phyloP scores from a whole-genome alignment of 1,284 basidiomycete species.

The Cutaneotrichosporon sp. region DNA sequence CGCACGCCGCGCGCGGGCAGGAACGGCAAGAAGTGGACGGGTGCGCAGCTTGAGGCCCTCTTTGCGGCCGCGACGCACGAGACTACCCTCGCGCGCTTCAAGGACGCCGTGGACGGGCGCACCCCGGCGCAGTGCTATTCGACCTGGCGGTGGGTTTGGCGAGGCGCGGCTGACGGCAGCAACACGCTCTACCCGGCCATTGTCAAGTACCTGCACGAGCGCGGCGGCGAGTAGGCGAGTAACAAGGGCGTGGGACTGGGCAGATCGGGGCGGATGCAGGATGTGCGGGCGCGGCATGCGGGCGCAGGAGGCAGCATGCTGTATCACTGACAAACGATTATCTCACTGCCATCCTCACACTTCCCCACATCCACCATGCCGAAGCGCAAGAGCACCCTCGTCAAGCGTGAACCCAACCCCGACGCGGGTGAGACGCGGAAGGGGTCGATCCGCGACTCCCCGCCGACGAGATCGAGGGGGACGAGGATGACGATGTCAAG shows the following conservation, averaged over 20 bases:
- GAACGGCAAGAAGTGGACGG: constrained; percentile 2
- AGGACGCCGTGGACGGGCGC: background rate
- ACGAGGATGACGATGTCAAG: background rate
- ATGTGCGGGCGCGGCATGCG: too few species aligned
- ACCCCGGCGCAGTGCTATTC: background rate
- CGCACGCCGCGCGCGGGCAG: background rate
- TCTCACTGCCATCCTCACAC: too few species aligned
- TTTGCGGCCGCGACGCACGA: background rate
- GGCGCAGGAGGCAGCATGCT: too few species aligned
- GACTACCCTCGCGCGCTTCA: background rate
- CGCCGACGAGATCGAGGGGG: background rate
- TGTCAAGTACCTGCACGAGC: background rate
- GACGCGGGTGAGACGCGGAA: background rate
- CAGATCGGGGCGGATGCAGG: too few species aligned
- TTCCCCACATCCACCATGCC: too few species aligned
- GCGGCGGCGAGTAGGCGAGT: background rate
- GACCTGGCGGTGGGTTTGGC: background rate
- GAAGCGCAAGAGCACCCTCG: too few species aligned
- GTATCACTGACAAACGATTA: too few species aligned
- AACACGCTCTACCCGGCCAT: background rate
- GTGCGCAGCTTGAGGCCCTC: background rate
- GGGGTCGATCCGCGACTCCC: too few species aligned
- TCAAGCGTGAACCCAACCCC: too few species aligned
- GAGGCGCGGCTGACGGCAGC: background rate
- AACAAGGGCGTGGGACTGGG: too few species aligned